Base-by-base conservation (phyloP, 163 green algal genomes). In the Chlamydomonas reinhardtii region DNA sequence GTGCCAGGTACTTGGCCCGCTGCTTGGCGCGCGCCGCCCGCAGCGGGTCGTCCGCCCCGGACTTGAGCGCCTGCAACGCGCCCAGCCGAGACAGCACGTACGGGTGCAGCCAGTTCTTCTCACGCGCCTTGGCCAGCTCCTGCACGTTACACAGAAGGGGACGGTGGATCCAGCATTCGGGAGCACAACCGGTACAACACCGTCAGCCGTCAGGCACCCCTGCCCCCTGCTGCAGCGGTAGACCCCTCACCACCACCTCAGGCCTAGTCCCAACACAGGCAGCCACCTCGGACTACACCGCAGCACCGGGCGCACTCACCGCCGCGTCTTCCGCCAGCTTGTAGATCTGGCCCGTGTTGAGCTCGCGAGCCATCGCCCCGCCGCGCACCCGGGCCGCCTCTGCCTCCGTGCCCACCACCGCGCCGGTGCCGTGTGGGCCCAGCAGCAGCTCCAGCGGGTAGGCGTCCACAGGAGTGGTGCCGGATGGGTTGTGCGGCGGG, bases 401-500 rank as follows among this genome's bases (percentile, higher is more conserved):
- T 8, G 27, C 61, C 19, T 62, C 34, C 25, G 19, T 17, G 14
- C 61, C n/a, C 12, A 17, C 39, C 4, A 22, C 73, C 74, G 20
- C 56, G 29, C 31, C 73, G 24, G 52, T 19, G 0, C 11, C 27
- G 4, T 22, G 6, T 2, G 22, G 52, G 52, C 79, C 35, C 43
- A 93, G 82, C 74, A 94, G 86, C 69, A 81, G 79, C 4, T 73
- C 39, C 74, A 93, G 59, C 43, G 64, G 75, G 90, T 97, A 97
- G 0, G 94, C 94, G 29, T 83, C 77, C 12, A 79, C 59, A 0
- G 93, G 82, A 2, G 54, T 90, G 0, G 76, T 92, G 14, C 93
- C 94, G 20, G 86, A 62, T 0, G 91, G 91, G 87, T 97, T 72
- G 85, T 97, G 94, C 1, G 92, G 91, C 9, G 94, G 94, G 29